Base-by-base conservation (phyloP, 2,329 filamentous ascomycete genomes). In the Chaetothyriales sp. region DNA sequence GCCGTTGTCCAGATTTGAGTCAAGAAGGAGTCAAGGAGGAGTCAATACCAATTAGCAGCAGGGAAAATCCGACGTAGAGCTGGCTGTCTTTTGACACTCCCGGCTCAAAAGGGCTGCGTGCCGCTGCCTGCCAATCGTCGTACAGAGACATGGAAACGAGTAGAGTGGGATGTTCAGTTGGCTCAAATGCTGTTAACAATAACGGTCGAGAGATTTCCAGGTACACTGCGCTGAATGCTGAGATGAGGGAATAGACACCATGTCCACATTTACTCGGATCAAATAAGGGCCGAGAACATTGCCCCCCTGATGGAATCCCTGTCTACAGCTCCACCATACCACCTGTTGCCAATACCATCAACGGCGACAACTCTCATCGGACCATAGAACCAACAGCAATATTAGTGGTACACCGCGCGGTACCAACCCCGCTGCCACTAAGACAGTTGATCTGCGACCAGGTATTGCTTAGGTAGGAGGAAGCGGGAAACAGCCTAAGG, bases 91-190 rank as follows among this genome's bases (percentile, higher is more conserved):
- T 97, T 67, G 78, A 78, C 63, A 97, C 73, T 53, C 81, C 67
- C 56, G 90, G 89, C 62, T 82, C 71, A 73, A 92, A 97, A 57
- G 89, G 87, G 74, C 81, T 86, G 77, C 81, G 80, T 70, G 86
- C 80, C 73, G 89, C 86, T 77, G 87, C 86, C 77, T 94, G 85
- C 90, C 90, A 97, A 74, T 94, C 78, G 70, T 92, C 82, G 72
- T 84, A 82, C 70, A 94, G 75, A 76, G 86, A 87, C 73, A 74
- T 74, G 64, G 65, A 64, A 56, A 52, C 46, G 46, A 47, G 10
- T 9, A 28, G 9, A n/a, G n/a, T 10, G 10, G 18, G 44, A 46
- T 9, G 44, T 40, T 40, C 33, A 40, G 33, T n/a, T 20, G n/a
- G 22, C 9, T 46, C 10, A 28, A 19, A 46, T 10, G 8, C n/a